A percentile compares a stretch with the other conserved stretches of the same genome.
These are phyloP conservation scores for Gossypium davidsonii DNA, from an alignment of 441 rosid genomes.

Conservation along the genomic window DNA sequence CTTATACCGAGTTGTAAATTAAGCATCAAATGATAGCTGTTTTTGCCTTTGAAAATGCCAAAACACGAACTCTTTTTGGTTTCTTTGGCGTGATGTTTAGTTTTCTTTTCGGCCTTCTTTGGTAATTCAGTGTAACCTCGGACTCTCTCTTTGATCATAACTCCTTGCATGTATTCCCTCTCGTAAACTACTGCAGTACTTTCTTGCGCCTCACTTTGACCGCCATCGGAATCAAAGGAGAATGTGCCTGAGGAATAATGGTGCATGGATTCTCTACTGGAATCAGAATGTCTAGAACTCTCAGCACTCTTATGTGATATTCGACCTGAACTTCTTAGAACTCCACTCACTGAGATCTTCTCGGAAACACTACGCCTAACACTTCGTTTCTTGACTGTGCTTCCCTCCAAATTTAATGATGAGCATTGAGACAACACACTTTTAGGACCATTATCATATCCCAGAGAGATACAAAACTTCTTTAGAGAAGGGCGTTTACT, in stretches of 20 bases:
- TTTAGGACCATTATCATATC: conserved; percentile 37
- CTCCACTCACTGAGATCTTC: conserved; percentile 37
- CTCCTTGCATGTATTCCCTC: conserved; percentile 93
- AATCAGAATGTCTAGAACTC: conserved; percentile 28
- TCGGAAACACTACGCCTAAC: conserved; percentile 60
- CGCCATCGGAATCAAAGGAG: conserved; percentile 32
- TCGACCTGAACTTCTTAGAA: conserved; percentile 38
- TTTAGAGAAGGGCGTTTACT: conserved; percentile 58
- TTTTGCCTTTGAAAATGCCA: conserved; percentile 38
- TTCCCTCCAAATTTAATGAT: conserved; percentile 36
- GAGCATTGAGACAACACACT: conserved; percentile 37
- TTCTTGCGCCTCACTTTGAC: conserved; percentile 34
- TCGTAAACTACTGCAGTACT: conserved; percentile 48
- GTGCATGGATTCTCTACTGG: conserved; percentile 30
- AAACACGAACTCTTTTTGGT: conserved; percentile 38
- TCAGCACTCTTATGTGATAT: conserved; percentile 46
- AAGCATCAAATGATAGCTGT: conserved; percentile 73
- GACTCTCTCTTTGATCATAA: conserved; percentile 62
- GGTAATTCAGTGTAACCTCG: conserved; percentile 33
- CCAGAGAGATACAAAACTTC: conserved; percentile 43
- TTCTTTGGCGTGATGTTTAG: conserved; percentile 39
- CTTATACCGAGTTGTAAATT: conserved; percentile 97
- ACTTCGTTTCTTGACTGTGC: conserved; percentile 27
- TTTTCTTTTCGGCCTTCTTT: conserved; percentile 39
- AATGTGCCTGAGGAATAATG: conserved; percentile 34